Conservation (phyloP, 129 eudicot genomes). For the Erigeron canadensis region DNA sequence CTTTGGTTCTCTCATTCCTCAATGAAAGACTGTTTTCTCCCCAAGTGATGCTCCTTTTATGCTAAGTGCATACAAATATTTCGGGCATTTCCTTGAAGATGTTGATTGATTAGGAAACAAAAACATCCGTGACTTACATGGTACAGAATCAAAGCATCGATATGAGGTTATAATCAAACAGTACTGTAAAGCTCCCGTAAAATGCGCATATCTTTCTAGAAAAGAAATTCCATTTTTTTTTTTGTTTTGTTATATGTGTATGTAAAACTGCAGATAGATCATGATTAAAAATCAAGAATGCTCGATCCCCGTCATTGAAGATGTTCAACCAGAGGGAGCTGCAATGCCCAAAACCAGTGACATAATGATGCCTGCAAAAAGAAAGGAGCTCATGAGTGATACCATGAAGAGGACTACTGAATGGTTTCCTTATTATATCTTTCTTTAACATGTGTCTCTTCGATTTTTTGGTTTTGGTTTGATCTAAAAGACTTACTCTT, state of each 20-base stretch:
- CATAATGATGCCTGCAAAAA: constrained; percentile 52
- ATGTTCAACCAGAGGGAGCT: constrained; percentile 38
- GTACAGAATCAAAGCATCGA: constrained; percentile 3
- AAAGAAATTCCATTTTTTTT: not conserved
- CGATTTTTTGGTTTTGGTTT: not conserved
- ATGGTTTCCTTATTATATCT: constrained; percentile 50
- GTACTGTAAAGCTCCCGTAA: constrained; percentile 16
- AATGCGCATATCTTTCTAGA: constrained; percentile 3
- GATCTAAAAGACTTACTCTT: not conserved
- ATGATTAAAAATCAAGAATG: constrained; percentile 27
- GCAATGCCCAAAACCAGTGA: constrained; percentile 27
- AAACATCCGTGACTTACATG: constrained; percentile 16
- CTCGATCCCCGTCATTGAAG: constrained; percentile 43
- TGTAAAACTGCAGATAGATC: not conserved
- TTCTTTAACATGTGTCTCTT: not conserved
- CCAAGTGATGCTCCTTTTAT: not conserved
- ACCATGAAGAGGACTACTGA: constrained; percentile 88
- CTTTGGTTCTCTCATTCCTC: constrained; percentile 30
- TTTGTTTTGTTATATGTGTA: constrained; percentile 17
- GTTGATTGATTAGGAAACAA: constrained; percentile 17
- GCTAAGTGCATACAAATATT: constrained; percentile 12
- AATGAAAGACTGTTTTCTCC: constrained; percentile 28
- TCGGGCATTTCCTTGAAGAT: constrained; percentile 19
- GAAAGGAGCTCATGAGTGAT: constrained; percentile 59
- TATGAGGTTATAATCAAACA: constrained; percentile 1